A percentile compares a stretch with the other conserved stretches of the same genome.
Conservation (phyloP, 352 stramenopile species). For the Phytophthora constricta region DNA sequence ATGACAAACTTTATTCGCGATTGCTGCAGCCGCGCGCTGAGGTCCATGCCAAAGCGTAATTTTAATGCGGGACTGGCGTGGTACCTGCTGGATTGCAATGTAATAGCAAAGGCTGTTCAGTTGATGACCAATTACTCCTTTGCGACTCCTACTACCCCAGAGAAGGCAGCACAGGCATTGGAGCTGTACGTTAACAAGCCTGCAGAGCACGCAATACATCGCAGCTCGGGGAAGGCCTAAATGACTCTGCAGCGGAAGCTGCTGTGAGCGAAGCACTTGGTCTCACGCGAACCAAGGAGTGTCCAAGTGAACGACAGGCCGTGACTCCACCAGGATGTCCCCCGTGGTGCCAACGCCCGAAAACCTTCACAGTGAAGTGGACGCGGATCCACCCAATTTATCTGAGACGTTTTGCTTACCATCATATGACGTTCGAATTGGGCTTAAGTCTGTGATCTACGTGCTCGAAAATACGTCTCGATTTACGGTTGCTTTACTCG, state of each 20-base stretch:
- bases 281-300: constrained; percentile 31
- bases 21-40: constrained; percentile 49
- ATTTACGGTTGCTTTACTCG: constrained; percentile 65
- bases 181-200: constrained; percentile 12
- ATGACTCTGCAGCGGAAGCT: constrained; percentile 38
- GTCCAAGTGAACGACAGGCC: constrained; percentile 2
- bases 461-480: constrained; percentile 70
- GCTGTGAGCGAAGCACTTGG: constrained; percentile 76
- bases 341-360: background rate
- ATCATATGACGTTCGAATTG: constrained; percentile 57
- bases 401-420: constrained; percentile 39
- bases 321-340: background rate
- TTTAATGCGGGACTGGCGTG: constrained; percentile 78
- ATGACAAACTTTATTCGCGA: constrained; percentile 56
- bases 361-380: background rate
- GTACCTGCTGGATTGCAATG: constrained; percentile 77
- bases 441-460: constrained; percentile 61
- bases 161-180: constrained; percentile 45
- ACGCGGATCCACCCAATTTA: constrained; percentile 1
- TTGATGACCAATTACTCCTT: constrained; percentile 48
- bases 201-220: constrained; percentile 3
- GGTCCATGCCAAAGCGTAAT: constrained; percentile 55
- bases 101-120: constrained; percentile 53
- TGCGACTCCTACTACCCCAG: constrained; percentile 38
- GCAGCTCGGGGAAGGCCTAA: constrained; percentile 8